phyloP scores from a whole-genome alignment of 2,329 filamentous ascomycete species.

The Metarhizium guizhouense region DNA sequence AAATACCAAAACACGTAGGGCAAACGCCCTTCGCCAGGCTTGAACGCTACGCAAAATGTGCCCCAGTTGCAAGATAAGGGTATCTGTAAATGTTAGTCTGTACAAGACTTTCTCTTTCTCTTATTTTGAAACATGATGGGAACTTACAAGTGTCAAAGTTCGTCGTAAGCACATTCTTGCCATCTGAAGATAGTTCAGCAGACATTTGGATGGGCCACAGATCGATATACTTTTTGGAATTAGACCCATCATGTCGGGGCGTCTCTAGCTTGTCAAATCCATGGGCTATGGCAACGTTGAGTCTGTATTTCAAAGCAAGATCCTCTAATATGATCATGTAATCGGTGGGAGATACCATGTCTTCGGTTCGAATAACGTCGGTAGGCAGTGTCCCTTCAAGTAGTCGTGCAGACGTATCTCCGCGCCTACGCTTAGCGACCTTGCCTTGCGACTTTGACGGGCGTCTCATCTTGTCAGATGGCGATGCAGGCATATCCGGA shows the following conservation, averaged over 20 bases:
- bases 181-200: slow-evolving; percentile 63
- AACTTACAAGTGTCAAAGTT: slow-evolving; percentile 81
- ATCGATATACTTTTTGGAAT: slow-evolving; percentile 72
- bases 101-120: neutral
- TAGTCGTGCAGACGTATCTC: slow-evolving; percentile 46
- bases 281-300: slow-evolving; percentile 78
- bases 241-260: slow-evolving; percentile 47
- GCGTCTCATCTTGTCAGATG: slow-evolving; percentile 22
- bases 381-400: slow-evolving; percentile 56
- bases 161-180: slow-evolving; percentile 64
- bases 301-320: slow-evolving; percentile 63
- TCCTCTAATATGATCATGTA: slow-evolving; percentile 83
- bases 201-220: slow-evolving; percentile 94
- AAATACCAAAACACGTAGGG: slow-evolving; percentile 71
- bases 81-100: slow-evolving; percentile 33
- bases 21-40: slow-evolving; percentile 67
- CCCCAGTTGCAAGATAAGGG: slow-evolving; percentile 77
- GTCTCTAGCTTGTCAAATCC: slow-evolving; percentile 71
- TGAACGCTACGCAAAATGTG: slow-evolving; percentile 77
- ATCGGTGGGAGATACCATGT: slow-evolving; percentile 58
- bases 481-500: slow-evolving; percentile 35
- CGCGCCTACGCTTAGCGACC: slow-evolving; percentile 29
- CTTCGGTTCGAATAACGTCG: slow-evolving; percentile 59
- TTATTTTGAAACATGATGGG: neutral
- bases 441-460: slow-evolving; percentile 23